phyloP scores from a whole-genome alignment of 2,329 filamentous ascomycete genomes.

The Orbilia javanica region DNA sequence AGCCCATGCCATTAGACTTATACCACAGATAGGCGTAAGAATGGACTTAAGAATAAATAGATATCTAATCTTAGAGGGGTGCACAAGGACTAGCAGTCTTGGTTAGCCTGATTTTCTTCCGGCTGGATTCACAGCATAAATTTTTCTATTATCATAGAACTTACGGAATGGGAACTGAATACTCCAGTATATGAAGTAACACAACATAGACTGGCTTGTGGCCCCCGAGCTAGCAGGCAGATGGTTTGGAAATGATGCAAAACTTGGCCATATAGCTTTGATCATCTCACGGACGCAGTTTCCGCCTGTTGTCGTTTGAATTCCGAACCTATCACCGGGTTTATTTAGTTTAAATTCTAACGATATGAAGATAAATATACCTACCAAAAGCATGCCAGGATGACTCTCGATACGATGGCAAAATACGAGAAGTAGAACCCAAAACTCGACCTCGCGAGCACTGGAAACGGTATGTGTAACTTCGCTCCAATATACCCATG shows the following conservation, averaged over 20 bases:
- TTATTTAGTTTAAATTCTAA: background rate
- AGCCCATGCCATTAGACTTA: constrained; percentile 75
- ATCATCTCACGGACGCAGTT: constrained; percentile 68
- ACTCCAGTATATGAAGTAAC: constrained; percentile 72
- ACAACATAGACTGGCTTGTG: constrained; percentile 71
- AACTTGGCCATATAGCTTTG: constrained; percentile 71
- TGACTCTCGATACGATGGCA: constrained; percentile 65
- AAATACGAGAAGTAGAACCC: constrained; percentile 68
- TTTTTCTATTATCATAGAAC: constrained; percentile 66
- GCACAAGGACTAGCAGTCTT: constrained; percentile 70
- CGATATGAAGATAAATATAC: background rate
- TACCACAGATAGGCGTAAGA: constrained; percentile 71
- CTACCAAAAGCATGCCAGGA: constrained; percentile 69
- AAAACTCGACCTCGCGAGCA: constrained; percentile 67
- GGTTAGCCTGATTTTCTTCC: constrained; percentile 63
- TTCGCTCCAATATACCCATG: constrained; percentile 68
- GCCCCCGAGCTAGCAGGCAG: constrained; percentile 70
- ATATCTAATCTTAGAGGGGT: constrained; percentile 70
- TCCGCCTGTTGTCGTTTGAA: constrained; percentile 75
- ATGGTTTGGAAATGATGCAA: constrained; percentile 69
- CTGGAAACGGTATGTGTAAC: constrained; percentile 69
- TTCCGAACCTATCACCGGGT: constrained; percentile 69
- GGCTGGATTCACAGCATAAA: constrained; percentile 66
- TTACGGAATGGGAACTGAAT: constrained; percentile 67
- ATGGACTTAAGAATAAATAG: constrained; percentile 70